A percentile compares a stretch with the other conserved stretches of the same genome.
Conservation (phyloP, 2,329 filamentous ascomycete genomes). For the Fusarium papillatum region DNA sequence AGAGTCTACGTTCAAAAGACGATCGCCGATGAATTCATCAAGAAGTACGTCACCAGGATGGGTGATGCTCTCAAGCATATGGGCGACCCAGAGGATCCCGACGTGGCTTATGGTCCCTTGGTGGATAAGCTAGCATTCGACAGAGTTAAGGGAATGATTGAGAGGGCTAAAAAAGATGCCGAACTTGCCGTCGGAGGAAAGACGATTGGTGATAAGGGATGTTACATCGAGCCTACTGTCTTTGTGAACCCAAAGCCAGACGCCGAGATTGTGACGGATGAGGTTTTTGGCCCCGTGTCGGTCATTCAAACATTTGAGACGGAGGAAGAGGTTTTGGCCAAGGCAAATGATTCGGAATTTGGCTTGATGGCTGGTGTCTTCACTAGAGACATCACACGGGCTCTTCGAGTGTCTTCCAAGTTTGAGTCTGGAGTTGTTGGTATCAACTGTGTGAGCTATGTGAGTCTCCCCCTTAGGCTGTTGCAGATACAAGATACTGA, state of each 20-base stretch:
- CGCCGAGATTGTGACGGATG: constrained; percentile 61
- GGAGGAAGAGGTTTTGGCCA: constrained; percentile 66
- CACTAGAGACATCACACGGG: neutral
- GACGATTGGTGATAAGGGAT: constrained; percentile 46
- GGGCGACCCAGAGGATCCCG: constrained; percentile 71
- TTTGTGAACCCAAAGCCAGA: constrained; percentile 58
- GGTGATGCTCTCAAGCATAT: constrained; percentile 65
- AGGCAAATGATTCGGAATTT: constrained; percentile 64
- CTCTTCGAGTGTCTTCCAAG: too few species aligned
- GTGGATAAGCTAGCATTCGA: neutral
- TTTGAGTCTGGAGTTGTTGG: too few species aligned
- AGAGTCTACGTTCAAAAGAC: constrained; percentile 75
- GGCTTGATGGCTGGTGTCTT: neutral
- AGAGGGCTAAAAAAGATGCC: neutral
- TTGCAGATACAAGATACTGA: too few species aligned
- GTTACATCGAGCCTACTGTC: constrained; percentile 60
- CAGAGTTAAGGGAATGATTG: constrained; percentile 48
- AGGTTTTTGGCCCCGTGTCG: constrained; percentile 71
- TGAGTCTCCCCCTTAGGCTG: too few species aligned
- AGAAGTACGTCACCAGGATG: constrained; percentile 71
- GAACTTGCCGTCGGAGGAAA: neutral
- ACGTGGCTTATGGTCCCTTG: constrained; percentile 5
- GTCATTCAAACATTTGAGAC: constrained; percentile 68
- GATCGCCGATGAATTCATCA: constrained; percentile 73
- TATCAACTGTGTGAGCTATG: too few species aligned